Evolutionary conservation across 2,329 filamentous ascomycete species (phyloP).

Genomic region (Penicillium griseofulvum): DNA sequence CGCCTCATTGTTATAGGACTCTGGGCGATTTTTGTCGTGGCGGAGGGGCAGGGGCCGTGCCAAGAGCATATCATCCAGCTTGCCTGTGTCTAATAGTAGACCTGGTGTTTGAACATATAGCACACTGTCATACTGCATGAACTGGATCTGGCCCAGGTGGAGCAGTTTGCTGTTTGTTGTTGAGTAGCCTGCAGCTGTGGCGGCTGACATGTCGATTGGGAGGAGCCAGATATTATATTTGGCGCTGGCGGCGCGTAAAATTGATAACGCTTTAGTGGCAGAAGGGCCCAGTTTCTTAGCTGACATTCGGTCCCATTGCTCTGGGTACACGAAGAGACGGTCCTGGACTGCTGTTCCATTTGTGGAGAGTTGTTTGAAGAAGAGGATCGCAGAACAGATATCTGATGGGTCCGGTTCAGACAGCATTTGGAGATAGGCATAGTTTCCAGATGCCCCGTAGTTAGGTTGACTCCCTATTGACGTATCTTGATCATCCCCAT

Average conservation of each 20-base stretch:
- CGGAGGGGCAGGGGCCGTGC: constrained; percentile 33
- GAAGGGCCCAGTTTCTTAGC: constrained; percentile 23
- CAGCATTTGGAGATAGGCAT: constrained; percentile 47
- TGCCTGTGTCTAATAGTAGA: constrained; percentile 37
- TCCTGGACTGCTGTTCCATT: constrained; percentile 38
- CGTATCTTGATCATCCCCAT: constrained; percentile 14
- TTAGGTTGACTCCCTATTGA: constrained; percentile 9
- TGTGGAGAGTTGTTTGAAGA: constrained; percentile 42
- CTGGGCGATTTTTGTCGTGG: constrained; percentile 32
- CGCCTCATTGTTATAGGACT: constrained; percentile 39
- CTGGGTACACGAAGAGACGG: constrained; percentile 48
- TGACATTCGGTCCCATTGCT: constrained; percentile 42
- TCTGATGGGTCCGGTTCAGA: constrained; percentile 43
- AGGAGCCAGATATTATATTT: constrained; percentile 43
- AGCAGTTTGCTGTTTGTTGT: constrained; percentile 38
- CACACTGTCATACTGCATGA: constrained; percentile 45
- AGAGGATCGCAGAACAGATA: constrained; percentile 46
- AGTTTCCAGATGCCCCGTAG: constrained; percentile 25
- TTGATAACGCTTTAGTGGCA: constrained; percentile 34
- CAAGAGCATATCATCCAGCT: constrained; percentile 40
- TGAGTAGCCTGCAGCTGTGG: constrained; percentile 32
- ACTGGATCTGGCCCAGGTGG: constrained; percentile 39
- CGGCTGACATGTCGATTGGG: constrained; percentile 40
- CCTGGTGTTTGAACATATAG: constrained; percentile 45
- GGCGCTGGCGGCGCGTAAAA: constrained; percentile 40